A percentile compares a stretch with the other conserved stretches of the same genome.
These are phyloP conservation scores for Halteria grandinella DNA, from an alignment of 73 alveolate genomes.

Conservation along the genomic window DNA sequence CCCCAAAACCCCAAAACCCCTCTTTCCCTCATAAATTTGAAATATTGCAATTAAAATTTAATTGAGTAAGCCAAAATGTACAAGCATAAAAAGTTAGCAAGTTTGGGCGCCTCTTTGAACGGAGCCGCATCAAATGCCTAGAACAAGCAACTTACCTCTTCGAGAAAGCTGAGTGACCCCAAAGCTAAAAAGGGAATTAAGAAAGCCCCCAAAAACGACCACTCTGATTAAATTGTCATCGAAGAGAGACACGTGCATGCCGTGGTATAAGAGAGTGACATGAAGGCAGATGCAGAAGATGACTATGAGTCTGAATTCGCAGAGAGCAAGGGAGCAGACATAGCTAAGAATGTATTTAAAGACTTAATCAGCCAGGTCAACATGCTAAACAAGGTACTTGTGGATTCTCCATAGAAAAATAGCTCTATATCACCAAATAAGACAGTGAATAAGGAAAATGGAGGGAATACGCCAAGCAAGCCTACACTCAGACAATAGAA, in stretches of 20 bases:
- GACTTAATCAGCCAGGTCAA: not conserved
- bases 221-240: not conserved
- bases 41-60: no score
- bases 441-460: not conserved
- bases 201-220: not conserved
- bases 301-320: no score
- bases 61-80: conserved; percentile 35
- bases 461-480: no score
- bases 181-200: not conserved
- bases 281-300: no score
- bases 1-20: no score
- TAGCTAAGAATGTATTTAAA: no score
- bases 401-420: not conserved
- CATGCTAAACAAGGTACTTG: not conserved
- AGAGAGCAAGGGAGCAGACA: no score
- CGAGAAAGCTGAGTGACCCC: not conserved
- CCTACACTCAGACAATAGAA: not conserved
- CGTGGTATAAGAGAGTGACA: not conserved
- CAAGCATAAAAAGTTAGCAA: conserved; percentile 25
- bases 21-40: no score
- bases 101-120: no score
- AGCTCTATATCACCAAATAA: not conserved
- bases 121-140: conserved; percentile 1
- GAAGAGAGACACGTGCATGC: not conserved
- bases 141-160: not conserved